A percentile compares a stretch with the other conserved stretches of the same genome.
phyloP scores from a whole-genome alignment of 805 yeast genomes.

The Kodamaea restingae region DNA sequence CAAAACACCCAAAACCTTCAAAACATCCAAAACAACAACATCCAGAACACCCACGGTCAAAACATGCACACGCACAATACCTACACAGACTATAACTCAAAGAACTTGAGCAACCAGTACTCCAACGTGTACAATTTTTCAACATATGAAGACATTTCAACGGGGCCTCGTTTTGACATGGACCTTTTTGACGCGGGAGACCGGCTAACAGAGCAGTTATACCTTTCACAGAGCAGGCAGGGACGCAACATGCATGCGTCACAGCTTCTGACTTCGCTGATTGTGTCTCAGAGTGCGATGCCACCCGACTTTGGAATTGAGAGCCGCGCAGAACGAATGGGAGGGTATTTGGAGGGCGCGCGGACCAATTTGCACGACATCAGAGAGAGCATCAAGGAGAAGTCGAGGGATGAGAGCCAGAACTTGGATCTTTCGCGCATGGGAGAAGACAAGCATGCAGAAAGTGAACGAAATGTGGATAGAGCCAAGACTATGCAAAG shows the following conservation, averaged over 20 bases:
- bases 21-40: slow-evolving; percentile 6
- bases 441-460: too few species aligned
- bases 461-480: too few species aligned
- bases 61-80: neutral
- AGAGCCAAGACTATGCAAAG: too few species aligned
- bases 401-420: neutral
- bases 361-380: neutral
- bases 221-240: neutral
- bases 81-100: neutral
- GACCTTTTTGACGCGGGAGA: slow-evolving; percentile 5
- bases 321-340: neutral
- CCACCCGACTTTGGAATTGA: slow-evolving; percentile 1
- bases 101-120: too few species aligned
- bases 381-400: neutral
- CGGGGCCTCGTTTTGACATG: slow-evolving; percentile 6
- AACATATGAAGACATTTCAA: slow-evolving; percentile 1
- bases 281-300: slow-evolving; percentile 3
- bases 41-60: slow-evolving; percentile 5
- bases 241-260: slow-evolving; percentile 5
- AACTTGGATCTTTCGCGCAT: neutral
- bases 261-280: slow-evolving; percentile 6
- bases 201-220: slow-evolving; percentile 1
- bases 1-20: too few species aligned
- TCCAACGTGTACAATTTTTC: too few species aligned
- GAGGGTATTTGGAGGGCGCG: neutral